Base-by-base conservation (phyloP, 2,329 filamentous ascomycete species). In the Lecanicillium sp. region DNA sequence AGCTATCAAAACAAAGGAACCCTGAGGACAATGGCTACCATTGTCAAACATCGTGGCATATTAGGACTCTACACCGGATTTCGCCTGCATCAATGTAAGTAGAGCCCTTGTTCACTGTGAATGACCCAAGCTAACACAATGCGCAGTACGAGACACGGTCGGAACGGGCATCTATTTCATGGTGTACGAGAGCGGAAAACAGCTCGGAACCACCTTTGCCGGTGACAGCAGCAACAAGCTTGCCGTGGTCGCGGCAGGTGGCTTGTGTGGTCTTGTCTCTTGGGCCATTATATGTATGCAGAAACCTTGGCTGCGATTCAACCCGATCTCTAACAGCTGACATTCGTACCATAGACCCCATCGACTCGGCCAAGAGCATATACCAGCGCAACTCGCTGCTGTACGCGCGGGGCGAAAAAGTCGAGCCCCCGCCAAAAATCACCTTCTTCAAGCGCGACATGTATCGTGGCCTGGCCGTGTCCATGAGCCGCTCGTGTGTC, bases 121-220 rank as follows among this genome's bases (percentile, higher is more conserved):
- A 11, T 38, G 26, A 29, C 50, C 55, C 49, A 59, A 17, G 15
- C 50, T 46, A 38, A 54, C 21, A 17, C n/a, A 19, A 23, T 39
- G n/a, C 37, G 23, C 49, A 87, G 86, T 90, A 58, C 79, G 88
- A 52, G 88, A 94, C 66, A 90, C 87, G 1, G 73, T 93, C 51
- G 88, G 88, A 46, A 94, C 88, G 1, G 79, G 81, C 24, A 87
- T 91, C 50, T 94, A 94, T 65, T 94, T 94, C 61, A 87, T 87
- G 69, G 90, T 88, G 24, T 94, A 94, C 63, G 88, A 94, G 66
- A 90, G 86, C 62, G 81, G 82, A 57, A 94, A 94, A 62, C 87
- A 93, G 63, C 68, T 91, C 20, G 77, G 90, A 54, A 87, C 84
- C 17, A 88, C 87, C 14, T 81, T 86, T 54, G 80, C 78, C 35